A percentile compares a stretch with the other conserved stretches of the same genome.
These are phyloP conservation scores for Yamadazyma nakazawae DNA, from an alignment of 805 yeast genomes.

Conservation along the genomic window DNA sequence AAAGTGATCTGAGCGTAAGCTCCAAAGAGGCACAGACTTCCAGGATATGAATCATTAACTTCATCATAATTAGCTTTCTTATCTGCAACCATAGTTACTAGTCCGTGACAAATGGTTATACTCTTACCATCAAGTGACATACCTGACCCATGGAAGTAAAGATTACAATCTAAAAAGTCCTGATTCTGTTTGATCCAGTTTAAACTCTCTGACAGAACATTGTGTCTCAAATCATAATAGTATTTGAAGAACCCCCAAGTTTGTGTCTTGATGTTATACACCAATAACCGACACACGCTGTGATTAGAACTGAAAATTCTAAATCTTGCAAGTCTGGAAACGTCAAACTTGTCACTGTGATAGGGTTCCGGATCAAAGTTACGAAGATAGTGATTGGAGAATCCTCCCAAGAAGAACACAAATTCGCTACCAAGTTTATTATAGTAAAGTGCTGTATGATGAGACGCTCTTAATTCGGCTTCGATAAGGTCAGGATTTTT, in stretches of 20 bases:
- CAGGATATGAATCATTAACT: slow-evolving; percentile 17
- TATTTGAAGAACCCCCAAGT: slow-evolving; percentile 39
- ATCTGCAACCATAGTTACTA: slow-evolving; percentile 30
- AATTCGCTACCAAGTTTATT: slow-evolving; percentile 31
- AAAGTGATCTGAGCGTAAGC: slow-evolving; percentile 34
- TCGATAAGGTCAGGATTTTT: slow-evolving; percentile 28
- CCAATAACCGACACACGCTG: slow-evolving; percentile 31
- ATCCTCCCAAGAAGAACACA: slow-evolving; percentile 39
- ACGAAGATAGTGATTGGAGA: slow-evolving; percentile 34
- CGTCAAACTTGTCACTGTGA: slow-evolving; percentile 31
- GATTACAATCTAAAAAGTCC: slow-evolving; percentile 25
- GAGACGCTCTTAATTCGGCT: slow-evolving; percentile 42
- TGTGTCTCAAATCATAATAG: slow-evolving; percentile 28
- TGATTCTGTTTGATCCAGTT: slow-evolving; percentile 18
- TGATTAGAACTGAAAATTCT: slow-evolving; percentile 25
- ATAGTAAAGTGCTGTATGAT: slow-evolving; percentile 35
- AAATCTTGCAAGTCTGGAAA: slow-evolving; percentile 29
- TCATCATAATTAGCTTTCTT: slow-evolving; percentile 23
- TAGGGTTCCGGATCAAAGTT: slow-evolving; percentile 29
- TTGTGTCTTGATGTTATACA: slow-evolving; percentile 37
- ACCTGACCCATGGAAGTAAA: slow-evolving; percentile 30
- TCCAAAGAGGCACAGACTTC: slow-evolving; percentile 29
- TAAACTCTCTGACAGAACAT: slow-evolving; percentile 20
- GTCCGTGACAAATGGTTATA: slow-evolving; percentile 37
- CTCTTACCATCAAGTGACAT: slow-evolving; percentile 32